phyloP scores from a whole-genome alignment of 495 filamentous ascomycete genomes.

The Jackrogersella multiformis region DNA sequence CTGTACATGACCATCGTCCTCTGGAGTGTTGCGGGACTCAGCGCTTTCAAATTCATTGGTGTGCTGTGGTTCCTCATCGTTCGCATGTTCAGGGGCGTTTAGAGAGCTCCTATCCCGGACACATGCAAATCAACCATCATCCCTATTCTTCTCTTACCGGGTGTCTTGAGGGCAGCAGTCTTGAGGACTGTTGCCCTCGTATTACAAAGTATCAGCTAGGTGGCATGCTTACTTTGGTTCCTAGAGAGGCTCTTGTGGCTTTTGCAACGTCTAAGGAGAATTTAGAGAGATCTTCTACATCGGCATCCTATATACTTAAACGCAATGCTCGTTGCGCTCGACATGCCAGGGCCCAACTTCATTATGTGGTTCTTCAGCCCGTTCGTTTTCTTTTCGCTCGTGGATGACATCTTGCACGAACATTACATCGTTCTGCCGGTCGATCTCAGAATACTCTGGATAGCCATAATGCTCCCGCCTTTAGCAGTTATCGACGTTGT shows the following conservation, averaged over 20 bases:
- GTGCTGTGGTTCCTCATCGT: constrained; percentile 95
- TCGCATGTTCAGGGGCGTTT: constrained; percentile 80
- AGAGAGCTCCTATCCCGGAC: constrained; percentile 24
- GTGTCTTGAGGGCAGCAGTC: too few species aligned
- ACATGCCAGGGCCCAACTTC: neutral
- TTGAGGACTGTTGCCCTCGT: neutral
- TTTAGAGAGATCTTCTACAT: constrained; percentile 1
- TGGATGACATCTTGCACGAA: constrained; percentile 9
- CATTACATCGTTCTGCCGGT: neutral
- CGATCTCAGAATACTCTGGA: constrained; percentile 4
- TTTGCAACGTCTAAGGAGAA: neutral
- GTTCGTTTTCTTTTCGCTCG: neutral
- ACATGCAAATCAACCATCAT: neutral
- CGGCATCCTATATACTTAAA: constrained; percentile 5
- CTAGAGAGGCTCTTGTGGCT: neutral
- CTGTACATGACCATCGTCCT: constrained; percentile 93
- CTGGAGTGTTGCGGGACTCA: constrained; percentile 89
- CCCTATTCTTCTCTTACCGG: constrained; percentile 3
- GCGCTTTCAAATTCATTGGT: constrained; percentile 88
- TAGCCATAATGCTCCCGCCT: neutral
- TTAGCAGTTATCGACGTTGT: neutral
- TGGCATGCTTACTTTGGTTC: constrained; percentile 6
- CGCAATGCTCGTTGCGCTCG: neutral
- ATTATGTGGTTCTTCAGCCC: neutral
- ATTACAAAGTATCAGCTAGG: neutral